phyloP scores from a whole-genome alignment of 441 rosid genomes.

The Euphorbia neoarborescens region DNA sequence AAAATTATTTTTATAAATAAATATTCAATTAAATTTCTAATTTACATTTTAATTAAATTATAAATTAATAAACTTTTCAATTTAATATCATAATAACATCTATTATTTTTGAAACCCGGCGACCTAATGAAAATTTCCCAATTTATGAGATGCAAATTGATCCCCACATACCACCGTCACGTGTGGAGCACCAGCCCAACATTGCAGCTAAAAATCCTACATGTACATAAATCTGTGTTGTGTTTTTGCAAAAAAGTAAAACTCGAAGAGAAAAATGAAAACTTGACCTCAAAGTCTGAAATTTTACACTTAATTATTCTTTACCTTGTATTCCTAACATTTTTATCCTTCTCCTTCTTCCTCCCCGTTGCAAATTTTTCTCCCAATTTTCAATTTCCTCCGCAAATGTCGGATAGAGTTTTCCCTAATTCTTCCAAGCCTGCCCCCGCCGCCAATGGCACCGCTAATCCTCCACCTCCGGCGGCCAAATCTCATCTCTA shows the following conservation, averaged over 20 bases:
- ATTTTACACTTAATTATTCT: not conserved
- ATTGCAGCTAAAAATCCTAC: not conserved
- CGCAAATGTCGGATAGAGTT: slow-evolving; percentile 49
- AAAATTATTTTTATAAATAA: too few relatives aligned
- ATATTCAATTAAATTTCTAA: too few relatives aligned
- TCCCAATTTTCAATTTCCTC: not conserved
- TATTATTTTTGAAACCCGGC: too few relatives aligned
- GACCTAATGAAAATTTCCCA: too few relatives aligned
- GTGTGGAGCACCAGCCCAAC: slow-evolving; percentile 7
- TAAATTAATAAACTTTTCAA: too few relatives aligned
- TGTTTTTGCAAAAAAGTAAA: not conserved
- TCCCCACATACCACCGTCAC: slow-evolving; percentile 20
- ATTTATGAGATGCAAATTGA: slow-evolving; percentile 3
- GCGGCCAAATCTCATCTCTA: slow-evolving; percentile 43
- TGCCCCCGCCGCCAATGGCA: slow-evolving; percentile 19
- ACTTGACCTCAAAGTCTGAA: slow-evolving; percentile 26
- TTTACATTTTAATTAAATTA: too few relatives aligned
- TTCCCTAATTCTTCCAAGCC: slow-evolving; percentile 53
- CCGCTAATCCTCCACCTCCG: slow-evolving; percentile 26
- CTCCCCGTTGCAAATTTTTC: not conserved
- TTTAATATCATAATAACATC: too few relatives aligned
- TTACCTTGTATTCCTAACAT: slow-evolving; percentile 16
- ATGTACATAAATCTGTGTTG: not conserved
- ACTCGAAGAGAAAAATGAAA: not conserved
- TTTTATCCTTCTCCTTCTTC: slow-evolving; percentile 6